Evolutionary conservation across 352 stramenopile species (phyloP).

Genomic region (Phytophthora cryptogea): DNA sequence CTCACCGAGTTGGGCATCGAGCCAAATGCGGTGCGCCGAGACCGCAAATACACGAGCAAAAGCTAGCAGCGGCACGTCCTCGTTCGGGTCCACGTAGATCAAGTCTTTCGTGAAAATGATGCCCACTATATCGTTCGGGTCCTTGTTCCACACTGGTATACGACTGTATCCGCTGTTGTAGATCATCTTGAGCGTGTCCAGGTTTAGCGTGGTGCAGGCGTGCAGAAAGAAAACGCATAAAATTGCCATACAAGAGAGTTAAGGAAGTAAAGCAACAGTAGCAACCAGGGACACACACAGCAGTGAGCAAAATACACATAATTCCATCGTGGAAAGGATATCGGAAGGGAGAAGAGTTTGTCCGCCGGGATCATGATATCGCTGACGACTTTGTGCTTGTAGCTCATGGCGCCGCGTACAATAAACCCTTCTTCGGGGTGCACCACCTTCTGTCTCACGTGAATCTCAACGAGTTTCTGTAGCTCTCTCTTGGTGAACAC

Average conservation of each 20-base stretch:
- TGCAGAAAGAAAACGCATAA: constrained; percentile 22
- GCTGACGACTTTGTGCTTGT: constrained; percentile 75
- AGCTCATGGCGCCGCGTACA: constrained; percentile 90
- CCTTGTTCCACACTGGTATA: constrained; percentile 95
- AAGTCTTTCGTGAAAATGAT: constrained; percentile 96
- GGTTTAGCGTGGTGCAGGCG: constrained; percentile 51
- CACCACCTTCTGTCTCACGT: constrained; percentile 92
- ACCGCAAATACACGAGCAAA: constrained; percentile 91
- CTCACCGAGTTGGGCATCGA: constrained; percentile 67
- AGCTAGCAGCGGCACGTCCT: constrained; percentile 75
- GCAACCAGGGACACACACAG: background rate
- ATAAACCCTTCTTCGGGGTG: constrained; percentile 95
- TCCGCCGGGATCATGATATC: constrained; percentile 94
- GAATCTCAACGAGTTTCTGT: constrained; percentile 96
- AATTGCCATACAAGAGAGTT: constrained; percentile 44
- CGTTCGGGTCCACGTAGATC: constrained; percentile 74
- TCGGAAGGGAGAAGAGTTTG: constrained; percentile 72
- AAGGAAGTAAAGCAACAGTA: constrained; percentile 10
- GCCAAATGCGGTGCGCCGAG: constrained; percentile 72
- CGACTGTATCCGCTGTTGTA: constrained; percentile 93
- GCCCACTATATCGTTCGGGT: constrained; percentile 96
- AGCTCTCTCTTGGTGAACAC: constrained; percentile 95
- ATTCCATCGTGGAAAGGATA: constrained; percentile 47
- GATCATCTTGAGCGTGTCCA: constrained; percentile 76
- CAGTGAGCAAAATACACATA: constrained; percentile 16